Evolutionary conservation across 78 protist species (phyloP).

Genomic region (Guillardia theta): DNA sequence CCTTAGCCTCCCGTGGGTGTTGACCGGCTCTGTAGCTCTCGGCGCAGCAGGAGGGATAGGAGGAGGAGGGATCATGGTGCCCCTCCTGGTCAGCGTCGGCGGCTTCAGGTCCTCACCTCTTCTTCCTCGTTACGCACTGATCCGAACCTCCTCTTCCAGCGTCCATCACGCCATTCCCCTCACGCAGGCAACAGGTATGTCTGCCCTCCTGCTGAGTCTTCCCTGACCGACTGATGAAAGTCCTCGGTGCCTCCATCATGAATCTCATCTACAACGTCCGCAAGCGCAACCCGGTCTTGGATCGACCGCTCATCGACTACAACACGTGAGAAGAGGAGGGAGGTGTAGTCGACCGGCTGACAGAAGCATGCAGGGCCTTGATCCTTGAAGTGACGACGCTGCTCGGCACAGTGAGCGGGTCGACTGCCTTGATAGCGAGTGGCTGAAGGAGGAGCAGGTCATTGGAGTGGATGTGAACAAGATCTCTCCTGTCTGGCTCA

Average conservation of each 20-base stretch:
- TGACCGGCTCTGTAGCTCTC: too few relatives aligned
- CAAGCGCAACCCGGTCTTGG: neutral
- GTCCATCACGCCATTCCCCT: neutral
- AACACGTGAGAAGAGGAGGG: too few relatives aligned
- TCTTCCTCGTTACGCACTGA: too few relatives aligned
- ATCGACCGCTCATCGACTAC: neutral
- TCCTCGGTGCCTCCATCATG: neutral
- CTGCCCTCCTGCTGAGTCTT: too few relatives aligned
- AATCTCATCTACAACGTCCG: neutral
- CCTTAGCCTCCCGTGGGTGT: too few relatives aligned
- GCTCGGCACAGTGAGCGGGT: neutral
- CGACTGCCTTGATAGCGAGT: too few relatives aligned
- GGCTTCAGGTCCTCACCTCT: too few relatives aligned
- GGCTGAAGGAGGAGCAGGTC: too few relatives aligned
- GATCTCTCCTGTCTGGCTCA: neutral
- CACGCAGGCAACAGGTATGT: constrained; percentile 8
- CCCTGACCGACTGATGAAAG: too few relatives aligned
- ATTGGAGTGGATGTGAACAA: neutral
- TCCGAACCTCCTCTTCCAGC: too few relatives aligned
- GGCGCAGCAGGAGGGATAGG: neutral
- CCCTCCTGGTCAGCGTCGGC: neutral
- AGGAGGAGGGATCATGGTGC: neutral
- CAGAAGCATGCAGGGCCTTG: too few relatives aligned
- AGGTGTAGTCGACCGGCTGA: too few relatives aligned
- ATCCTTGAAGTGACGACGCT: neutral